Evolutionary conservation across 2,329 filamentous ascomycete species (phyloP), one percentile per base, ranked within the genome.

Genomic region (Dryadomyces sulphureus): DNA sequence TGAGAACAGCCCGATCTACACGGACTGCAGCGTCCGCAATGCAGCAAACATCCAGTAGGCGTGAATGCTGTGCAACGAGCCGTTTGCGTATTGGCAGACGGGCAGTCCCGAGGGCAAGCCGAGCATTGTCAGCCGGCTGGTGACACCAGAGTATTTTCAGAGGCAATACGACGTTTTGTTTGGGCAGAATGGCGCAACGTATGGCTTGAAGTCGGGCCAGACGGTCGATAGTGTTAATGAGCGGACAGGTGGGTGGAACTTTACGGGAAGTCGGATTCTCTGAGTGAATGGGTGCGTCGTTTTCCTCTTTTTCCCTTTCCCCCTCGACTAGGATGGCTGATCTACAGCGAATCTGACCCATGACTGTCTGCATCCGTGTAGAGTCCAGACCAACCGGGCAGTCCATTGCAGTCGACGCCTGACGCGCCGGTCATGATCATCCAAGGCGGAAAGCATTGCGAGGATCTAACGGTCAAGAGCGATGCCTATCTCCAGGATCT

Each of bases 61-160:
- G 7, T 81, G 76, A 75, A 67, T 78, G 59, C 63, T 68, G 2
- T 80, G 77, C 64, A 79, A 80, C 55, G 73, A 80, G 56, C 75
- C 76, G n/a, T 69, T 75, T 48, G 69, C 62, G 46, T 75, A 68
- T 57, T 78, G 69, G 66, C 71, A 76, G 56, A 67, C 68, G 62
- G 64, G 63, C 49, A 70, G 69, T 19, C 73, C 75, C 0, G 41
- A 54, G 4, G 58, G 55, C 46, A 57, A 54, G 0, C 59, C 66
- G 3, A 65, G 62, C n/a, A 63, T 79, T 38, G 67, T 74, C 45
- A 75, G 72, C 16, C 67, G 71, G 21, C 60, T 75, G 7, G 63
- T 73, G 41, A 65, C 56, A 11, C 57, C 64, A 2, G 62, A 66
- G 0, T 80, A 79, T 61, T 76, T 62, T 57, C 65, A 72, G 54